phyloP scores from a whole-genome alignment of 352 stramenopile species.

The Globisporangium spiculum region DNA sequence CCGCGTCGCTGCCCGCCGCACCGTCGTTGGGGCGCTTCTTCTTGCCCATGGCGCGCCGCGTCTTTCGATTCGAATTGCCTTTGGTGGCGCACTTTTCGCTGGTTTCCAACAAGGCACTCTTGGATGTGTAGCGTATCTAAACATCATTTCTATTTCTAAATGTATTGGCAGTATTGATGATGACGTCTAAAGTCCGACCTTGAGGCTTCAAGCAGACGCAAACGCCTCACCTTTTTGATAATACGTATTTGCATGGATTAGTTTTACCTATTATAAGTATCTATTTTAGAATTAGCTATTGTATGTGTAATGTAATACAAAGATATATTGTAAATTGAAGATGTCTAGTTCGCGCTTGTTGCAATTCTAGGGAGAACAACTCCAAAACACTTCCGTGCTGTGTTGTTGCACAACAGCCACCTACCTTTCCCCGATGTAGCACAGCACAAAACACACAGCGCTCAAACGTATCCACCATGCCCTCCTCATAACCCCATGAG shows the following conservation, averaged over 20 bases:
- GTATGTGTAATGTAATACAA: neutral
- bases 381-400: neutral
- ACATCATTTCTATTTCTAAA: constrained; percentile 5
- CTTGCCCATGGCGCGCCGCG: constrained; percentile 54
- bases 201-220: neutral
- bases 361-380: neutral
- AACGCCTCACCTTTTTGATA: neutral
- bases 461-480: too few relatives aligned
- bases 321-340: neutral
- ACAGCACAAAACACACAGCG: too few relatives aligned
- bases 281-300: neutral
- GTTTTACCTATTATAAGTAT: neutral
- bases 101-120: constrained; percentile 1
- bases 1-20: constrained; percentile 8
- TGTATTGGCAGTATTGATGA: neutral
- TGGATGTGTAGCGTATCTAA: neutral
- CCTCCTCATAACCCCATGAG: neutral
- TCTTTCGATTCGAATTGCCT: constrained; percentile 12
- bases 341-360: neutral
- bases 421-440: too few relatives aligned
- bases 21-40: constrained; percentile 79
- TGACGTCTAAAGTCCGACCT: neutral
- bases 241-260: neutral
- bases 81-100: neutral
- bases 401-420: too few relatives aligned